Conservation (phyloP, 768 basidiomycete species). For the Cubamyces sp. region DNA sequence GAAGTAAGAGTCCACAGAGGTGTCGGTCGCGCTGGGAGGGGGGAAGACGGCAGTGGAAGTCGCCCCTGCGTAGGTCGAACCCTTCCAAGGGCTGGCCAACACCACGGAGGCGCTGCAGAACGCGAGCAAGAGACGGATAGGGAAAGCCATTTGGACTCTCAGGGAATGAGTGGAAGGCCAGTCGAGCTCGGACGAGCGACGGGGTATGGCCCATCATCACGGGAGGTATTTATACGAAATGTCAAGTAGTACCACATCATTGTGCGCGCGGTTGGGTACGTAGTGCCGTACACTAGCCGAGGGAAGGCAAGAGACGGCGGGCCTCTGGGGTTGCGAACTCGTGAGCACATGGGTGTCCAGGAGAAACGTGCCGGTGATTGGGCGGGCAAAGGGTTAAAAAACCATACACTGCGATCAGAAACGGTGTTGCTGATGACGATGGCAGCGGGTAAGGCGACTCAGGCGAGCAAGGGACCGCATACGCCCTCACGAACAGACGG, state of each 20-base stretch:
- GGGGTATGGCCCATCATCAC: not conserved
- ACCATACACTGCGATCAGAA: too few relatives aligned
- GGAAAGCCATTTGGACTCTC: not conserved
- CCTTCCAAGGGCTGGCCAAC: slow-evolving; percentile 13
- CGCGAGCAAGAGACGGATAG: slow-evolving; percentile 11
- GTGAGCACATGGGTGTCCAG: too few relatives aligned
- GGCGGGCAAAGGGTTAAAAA: too few relatives aligned
- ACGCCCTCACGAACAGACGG: too few relatives aligned
- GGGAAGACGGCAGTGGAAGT: slow-evolving; percentile 48
- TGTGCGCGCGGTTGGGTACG: not conserved
- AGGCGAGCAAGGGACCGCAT: too few relatives aligned
- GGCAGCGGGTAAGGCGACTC: too few relatives aligned
- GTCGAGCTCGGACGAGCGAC: not conserved
- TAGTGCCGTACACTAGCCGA: not conserved
- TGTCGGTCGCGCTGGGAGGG: slow-evolving; percentile 41
- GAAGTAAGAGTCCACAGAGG: slow-evolving; percentile 43
- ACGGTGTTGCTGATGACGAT: too few relatives aligned
- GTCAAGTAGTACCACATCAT: too few relatives aligned
- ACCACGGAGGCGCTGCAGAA: not conserved
- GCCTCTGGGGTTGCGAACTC: too few relatives aligned
- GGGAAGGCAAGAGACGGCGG: not conserved
- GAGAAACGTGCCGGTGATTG: too few relatives aligned
- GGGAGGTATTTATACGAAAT: not conserved
- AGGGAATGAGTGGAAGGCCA: not conserved
- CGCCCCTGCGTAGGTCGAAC: slow-evolving; percentile 48